Percentiles rank a stretch among this genome's conserved stretches.
phyloP scores from a whole-genome alignment of 2,329 filamentous ascomycete species.

The Myriosclerotinia curreyana region DNA sequence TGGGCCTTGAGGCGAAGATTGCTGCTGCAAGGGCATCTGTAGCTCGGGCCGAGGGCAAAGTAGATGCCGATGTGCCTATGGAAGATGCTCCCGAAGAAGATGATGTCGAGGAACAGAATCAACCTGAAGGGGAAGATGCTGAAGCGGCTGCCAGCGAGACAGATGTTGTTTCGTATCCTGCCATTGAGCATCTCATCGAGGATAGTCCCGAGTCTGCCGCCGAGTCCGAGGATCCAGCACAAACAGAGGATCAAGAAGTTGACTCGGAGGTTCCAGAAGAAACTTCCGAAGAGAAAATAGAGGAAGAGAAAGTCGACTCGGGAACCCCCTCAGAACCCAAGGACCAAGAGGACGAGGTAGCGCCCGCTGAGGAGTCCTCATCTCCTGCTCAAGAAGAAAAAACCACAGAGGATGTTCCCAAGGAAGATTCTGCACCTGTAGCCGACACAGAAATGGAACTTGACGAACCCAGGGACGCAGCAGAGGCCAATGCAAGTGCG shows the following conservation, averaged over 20 bases:
- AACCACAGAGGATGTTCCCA: background rate
- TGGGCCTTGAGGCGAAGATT: slow-evolving; percentile 8
- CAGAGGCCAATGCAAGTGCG: slow-evolving; percentile 8
- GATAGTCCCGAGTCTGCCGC: background rate
- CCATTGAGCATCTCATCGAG: slow-evolving; percentile 10
- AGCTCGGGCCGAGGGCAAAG: background rate
- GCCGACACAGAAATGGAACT: background rate
- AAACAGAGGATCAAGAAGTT: background rate
- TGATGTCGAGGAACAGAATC: background rate
- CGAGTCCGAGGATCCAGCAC: background rate
- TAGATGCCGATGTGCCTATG: slow-evolving; percentile 6
- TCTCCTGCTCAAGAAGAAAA: background rate
- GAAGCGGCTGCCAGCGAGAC: background rate
- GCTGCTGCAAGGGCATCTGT: slow-evolving; percentile 6
- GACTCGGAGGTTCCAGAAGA: background rate
- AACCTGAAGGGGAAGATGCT: background rate
- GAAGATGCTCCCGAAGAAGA: background rate
- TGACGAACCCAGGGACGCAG: slow-evolving; percentile 16
- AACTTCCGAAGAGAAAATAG: background rate
- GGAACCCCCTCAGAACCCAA: background rate
- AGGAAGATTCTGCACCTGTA: slow-evolving; percentile 3
- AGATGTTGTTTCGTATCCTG: slow-evolving; percentile 2
- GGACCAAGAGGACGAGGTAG: background rate
- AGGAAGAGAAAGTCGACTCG: slow-evolving; percentile 1
- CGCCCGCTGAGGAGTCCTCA: background rate